Evolutionary conservation across 768 basidiomycete genomes (phyloP), one percentile per base, ranked within the genome.

Genomic region (Leccinum boreale): DNA sequence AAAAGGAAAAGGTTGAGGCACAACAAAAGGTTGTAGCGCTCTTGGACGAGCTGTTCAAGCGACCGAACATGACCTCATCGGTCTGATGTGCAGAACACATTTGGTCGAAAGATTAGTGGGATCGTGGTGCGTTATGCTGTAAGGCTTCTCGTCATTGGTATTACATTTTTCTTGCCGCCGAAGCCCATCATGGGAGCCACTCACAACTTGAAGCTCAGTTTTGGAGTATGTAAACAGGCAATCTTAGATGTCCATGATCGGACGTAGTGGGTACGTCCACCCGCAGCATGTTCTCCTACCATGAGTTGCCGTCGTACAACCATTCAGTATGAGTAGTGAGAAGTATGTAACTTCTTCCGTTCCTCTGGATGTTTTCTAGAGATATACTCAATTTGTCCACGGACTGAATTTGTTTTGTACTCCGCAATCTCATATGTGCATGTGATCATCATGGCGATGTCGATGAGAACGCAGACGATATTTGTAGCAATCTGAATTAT

Each of bases 1-100:
- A 83, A 65, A 75, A 77, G 52, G 90, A 94, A 65, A 85, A 84
- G 55, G 78, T 81, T 24, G 80, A 81, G 10, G 79, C 83, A n/a
- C 83, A 86, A 64, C 68, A 77, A 60, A 78, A 87, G 62, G 87
- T 90, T 12, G 84, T 83, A 0, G 73, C 68, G 23, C 74, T 90
- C 7, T 74, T 92, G 48, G 83, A 89, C 63, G 84, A 90, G 47
- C 70, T 17, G 23, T 47, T 47, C 26, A 28, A 28, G 26, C 26
- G 26, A 5, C 62, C 64, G 2, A 21, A 14, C 24, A 50, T 55
- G 9, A 55, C 50, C 36, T 50, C 55, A 23, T 62, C 55, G 24
- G 11, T 45, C 28, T 62, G 53, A 65, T 5, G 4, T 26, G 14
- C 56, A 26, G 45, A 26, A 26, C 44, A 10, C 11, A 9, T 33